Base-by-base conservation (phyloP, 306 rosid species). In the Sindora glabra region DNA sequence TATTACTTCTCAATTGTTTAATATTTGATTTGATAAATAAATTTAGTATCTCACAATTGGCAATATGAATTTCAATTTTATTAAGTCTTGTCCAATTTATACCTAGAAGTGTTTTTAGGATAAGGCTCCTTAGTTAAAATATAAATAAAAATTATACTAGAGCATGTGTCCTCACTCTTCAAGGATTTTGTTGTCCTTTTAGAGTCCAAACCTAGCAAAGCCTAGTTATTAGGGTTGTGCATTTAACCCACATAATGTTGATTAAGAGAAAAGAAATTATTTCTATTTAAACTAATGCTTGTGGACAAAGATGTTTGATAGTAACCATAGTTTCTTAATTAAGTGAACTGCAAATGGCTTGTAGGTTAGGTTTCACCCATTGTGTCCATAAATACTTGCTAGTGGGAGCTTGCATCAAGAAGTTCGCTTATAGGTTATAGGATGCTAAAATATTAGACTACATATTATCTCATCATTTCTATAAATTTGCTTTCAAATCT, bases 381-480 rank as follows among this genome's bases (percentile, higher is more conserved):
- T 86, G 71, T 53, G 71, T 51, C 90, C 99, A 5, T 77, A 86
- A 58, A 83, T 94, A 68, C 87, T 94, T 76, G 97, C 97, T n/a
- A 94, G 97, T 75, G 99, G 99, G 72, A 94, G 99, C 68, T 84
- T 94, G 87, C 97, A 94, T 82, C 95, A 94, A 62, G 97, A 86
- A 77, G 99, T 94, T 75, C 90, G 90, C 32, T 68, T 89, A 42
- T 94, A n/a, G n/a, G n/a, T n/a, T n/a, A n/a, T n/a, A 97, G 99
- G 89, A 94, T 77, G 88, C 97, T 53, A 86, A 80, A 39, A 82
- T 94, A 14, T 83, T 94, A 34, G 90, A 86, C 66, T 94, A 97
- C 83, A 78, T 86, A 58, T 82, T 82, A 60, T 89, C 90, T 11
- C 95, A 80, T 49, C 89, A 94, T 71, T 89, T 94, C 79, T 84